Percentiles rank a stretch among this genome's conserved stretches.
Conservation (phyloP, 192 early-diverging fungal species). For the Ambispora gerdemannii region DNA sequence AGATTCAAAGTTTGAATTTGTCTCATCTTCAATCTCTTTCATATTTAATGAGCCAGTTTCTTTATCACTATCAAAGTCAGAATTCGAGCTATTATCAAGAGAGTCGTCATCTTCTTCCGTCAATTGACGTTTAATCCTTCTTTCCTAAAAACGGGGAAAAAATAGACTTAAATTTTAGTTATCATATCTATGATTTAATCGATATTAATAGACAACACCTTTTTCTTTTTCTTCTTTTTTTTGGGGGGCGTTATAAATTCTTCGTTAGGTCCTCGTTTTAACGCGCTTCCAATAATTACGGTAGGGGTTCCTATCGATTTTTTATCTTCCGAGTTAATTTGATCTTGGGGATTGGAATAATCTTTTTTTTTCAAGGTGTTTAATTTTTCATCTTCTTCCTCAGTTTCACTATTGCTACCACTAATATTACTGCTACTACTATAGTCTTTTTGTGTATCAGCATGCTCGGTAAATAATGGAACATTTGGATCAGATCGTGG, state of each 20-base stretch:
- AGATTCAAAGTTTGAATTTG: constrained; percentile 35
- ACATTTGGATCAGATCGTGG: constrained; percentile 55
- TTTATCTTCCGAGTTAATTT: background rate
- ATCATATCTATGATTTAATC: background rate
- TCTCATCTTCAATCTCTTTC: constrained; percentile 44
- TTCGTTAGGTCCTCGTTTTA: constrained; percentile 42
- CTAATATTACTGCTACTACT: too few relatives aligned
- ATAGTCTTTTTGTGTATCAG: too few relatives aligned
- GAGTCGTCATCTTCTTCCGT: constrained; percentile 56
- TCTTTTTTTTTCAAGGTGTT: constrained; percentile 11
- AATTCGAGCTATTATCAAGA: constrained; percentile 76
- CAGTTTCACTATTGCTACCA: constrained; percentile 33
- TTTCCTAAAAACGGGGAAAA: constrained; percentile 35
- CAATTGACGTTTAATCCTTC: constrained; percentile 47
- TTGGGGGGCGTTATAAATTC: constrained; percentile 39
- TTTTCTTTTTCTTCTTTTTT: constrained; percentile 52
- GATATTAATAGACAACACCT: background rate
- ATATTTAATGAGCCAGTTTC: constrained; percentile 32
- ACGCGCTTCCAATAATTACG: constrained; percentile 47
- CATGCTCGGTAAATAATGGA: constrained; percentile 51
- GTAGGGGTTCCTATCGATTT: constrained; percentile 5
- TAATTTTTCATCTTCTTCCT: constrained; percentile 21
- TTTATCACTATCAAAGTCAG: constrained; percentile 48
- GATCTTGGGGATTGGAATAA: constrained; percentile 24
- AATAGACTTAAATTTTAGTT: background rate